Percentiles rank a stretch among this genome's conserved stretches.
Evolutionary conservation across 495 filamentous ascomycete species (phyloP).

Genomic region (Trichoderma reesei): DNA sequence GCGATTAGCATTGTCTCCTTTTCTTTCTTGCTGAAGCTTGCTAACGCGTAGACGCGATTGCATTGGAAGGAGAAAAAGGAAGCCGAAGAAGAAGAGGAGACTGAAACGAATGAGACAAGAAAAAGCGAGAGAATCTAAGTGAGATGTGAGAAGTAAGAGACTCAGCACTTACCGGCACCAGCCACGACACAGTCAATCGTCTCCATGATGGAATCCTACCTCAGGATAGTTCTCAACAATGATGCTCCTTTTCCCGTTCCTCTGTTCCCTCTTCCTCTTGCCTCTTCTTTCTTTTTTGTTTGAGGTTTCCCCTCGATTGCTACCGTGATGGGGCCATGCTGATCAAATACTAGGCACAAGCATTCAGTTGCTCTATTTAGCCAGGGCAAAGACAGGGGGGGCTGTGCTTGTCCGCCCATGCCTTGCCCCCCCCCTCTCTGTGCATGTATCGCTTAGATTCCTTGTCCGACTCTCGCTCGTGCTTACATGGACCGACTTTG

Average conservation of each 20-base stretch:
- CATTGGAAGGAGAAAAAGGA: background rate
- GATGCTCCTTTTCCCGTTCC: background rate
- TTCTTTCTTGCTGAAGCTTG: background rate
- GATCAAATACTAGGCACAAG: background rate
- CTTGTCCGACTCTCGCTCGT: background rate
- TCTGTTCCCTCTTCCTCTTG: background rate
- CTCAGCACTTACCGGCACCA: slow-evolving; percentile 30
- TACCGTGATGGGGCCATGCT: background rate
- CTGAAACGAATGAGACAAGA: background rate
- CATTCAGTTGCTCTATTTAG: background rate
- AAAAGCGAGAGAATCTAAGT: background rate
- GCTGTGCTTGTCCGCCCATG: background rate
- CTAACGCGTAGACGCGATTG: too few relatives aligned
- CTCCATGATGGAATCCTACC: slow-evolving; percentile 25
- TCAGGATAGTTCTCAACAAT: background rate
- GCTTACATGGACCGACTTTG: too few relatives aligned
- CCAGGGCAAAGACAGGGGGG: slow-evolving; percentile 4
- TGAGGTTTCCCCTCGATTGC: background rate
- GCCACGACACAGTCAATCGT: slow-evolving; percentile 34
- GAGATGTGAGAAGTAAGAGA: background rate
- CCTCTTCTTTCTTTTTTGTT: background rate
- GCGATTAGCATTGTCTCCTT: background rate
- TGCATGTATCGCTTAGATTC: background rate
- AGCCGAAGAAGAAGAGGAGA: background rate
- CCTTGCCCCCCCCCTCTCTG: too few relatives aligned